Evolutionary conservation across 2,329 filamentous ascomycete genomes (phyloP), one percentile per base, ranked within the genome.

Genomic region (Colletotrichum limetticola): DNA sequence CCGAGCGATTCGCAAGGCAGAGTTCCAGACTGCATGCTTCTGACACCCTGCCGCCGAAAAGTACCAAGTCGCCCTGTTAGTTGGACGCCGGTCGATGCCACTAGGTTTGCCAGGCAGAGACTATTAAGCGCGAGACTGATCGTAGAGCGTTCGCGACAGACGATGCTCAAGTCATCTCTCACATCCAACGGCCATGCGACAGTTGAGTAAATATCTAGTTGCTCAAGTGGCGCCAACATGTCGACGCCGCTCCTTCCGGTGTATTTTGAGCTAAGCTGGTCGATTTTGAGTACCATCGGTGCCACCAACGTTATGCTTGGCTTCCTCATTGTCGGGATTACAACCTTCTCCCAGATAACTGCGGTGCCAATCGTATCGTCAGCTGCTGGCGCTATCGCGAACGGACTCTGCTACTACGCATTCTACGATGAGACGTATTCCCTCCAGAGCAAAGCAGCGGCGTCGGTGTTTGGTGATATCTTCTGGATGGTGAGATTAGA

Each of bases 211-310:
- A 19, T 14, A 5, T 19, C 12, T 4, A 28, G 12, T 12, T 37
- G 35, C 37, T 42, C 42, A 35, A 42, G 49, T 56, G 11, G 30
- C 49, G 35, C 5, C 26, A 58, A 26, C 28, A 71, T 71, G 71
- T 65, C 66, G 28, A 71, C 66, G 61, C 61, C 61, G 35, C 61
- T 71, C 32, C 3, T 63, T 14, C 76, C 75, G 3, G 69, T 81
- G 5, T 85, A 85, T 66, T 85, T 82, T 68, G 84, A 86, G 77
- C 77, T 82, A 68, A 83, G 83, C 77, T 86, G 84, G 84, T 80
- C 83, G 24, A 84, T 86, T 35, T 80, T 87, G 68, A 86, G 83
- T 77, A 83, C 82, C 59, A 82, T 86, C 72, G 83, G 85, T 35
- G 75, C 84, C n/a, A 77, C 79, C 24, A 84, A 83, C 69, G 77